These are phyloP conservation scores for Penicillium janthinellum DNA, from an alignment of 2,329 filamentous ascomycete species.

Conservation along the genomic window DNA sequence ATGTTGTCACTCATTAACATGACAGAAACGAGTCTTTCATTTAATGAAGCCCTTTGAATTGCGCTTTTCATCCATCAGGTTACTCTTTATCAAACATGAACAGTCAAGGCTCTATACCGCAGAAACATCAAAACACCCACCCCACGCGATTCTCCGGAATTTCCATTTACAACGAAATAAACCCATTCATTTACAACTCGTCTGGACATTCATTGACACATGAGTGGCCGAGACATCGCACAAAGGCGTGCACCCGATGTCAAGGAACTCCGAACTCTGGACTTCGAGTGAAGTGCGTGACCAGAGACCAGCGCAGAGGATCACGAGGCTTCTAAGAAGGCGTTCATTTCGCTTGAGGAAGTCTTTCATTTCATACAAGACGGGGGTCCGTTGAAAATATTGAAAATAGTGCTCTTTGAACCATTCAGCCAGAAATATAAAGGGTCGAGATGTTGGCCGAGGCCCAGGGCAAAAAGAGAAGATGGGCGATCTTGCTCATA, in stretches of 20 bases:
- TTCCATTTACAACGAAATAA: conserved; percentile 24
- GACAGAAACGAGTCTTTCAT: too few relatives aligned
- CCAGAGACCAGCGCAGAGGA: not conserved
- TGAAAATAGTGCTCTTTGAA: too few relatives aligned
- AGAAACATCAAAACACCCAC: not conserved
- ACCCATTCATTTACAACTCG: conserved; percentile 24
- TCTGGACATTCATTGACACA: conserved; percentile 29
- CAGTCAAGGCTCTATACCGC: not conserved
- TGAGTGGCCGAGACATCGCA: conserved; percentile 20
- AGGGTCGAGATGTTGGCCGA: not conserved
- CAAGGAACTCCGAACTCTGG: not conserved
- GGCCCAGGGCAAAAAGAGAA: not conserved
- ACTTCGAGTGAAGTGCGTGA: not conserved
- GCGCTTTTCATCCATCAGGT: not conserved
- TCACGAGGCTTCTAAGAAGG: not conserved
- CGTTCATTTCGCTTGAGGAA: too few relatives aligned
- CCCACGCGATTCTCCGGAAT: conserved; percentile 14
- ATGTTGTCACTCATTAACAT: too few relatives aligned
- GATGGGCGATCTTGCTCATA: not conserved
- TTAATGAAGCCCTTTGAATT: not conserved
- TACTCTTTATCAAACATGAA: not conserved
- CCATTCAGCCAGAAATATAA: not conserved
- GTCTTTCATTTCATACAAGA: not conserved
- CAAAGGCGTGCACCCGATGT: conserved; percentile 23
- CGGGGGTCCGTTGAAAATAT: too few relatives aligned